Conservation (phyloP, 83 land plant species). For the Picea engelmannii region DNA sequence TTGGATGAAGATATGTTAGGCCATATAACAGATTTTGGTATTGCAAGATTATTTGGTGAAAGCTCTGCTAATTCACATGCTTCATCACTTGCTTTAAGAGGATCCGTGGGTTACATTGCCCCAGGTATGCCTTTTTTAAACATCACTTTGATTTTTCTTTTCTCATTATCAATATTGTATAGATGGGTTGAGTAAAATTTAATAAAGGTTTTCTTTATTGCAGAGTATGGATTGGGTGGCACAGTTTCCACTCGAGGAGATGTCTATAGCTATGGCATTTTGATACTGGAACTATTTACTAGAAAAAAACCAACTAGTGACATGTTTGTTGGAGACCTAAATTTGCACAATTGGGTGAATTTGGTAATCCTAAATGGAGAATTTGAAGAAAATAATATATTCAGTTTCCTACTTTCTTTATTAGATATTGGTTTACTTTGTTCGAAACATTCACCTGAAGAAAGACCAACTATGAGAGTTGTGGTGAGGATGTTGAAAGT, state of each 20-base stretch:
- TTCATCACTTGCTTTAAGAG: background rate
- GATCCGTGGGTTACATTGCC: slow-evolving; percentile 3
- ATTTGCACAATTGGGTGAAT: slow-evolving; percentile 10
- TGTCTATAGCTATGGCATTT: slow-evolving; percentile 23
- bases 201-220: background rate
- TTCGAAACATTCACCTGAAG: background rate
- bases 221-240: slow-evolving; percentile 20
- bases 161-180: no score
- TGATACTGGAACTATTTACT: slow-evolving; percentile 19
- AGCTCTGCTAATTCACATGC: background rate
- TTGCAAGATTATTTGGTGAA: slow-evolving; percentile 1
- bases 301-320: slow-evolving; percentile 21
- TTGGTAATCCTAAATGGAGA: background rate
- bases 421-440: background rate
- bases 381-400: background rate
- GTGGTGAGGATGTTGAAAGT: background rate
- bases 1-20: slow-evolving; percentile 15
- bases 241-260: slow-evolving; percentile 13
- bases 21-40: slow-evolving; percentile 10
- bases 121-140: background rate
- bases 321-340: background rate
- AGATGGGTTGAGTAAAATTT: background rate
- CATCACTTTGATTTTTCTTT: no score
- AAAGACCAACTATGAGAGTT: no score
- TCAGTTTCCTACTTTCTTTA: background rate